Percentiles rank a stretch among this genome's conserved stretches.
These are phyloP conservation scores for Phoma sp. DNA, from an alignment of 2,329 filamentous ascomycete genomes.

Conservation along the genomic window DNA sequence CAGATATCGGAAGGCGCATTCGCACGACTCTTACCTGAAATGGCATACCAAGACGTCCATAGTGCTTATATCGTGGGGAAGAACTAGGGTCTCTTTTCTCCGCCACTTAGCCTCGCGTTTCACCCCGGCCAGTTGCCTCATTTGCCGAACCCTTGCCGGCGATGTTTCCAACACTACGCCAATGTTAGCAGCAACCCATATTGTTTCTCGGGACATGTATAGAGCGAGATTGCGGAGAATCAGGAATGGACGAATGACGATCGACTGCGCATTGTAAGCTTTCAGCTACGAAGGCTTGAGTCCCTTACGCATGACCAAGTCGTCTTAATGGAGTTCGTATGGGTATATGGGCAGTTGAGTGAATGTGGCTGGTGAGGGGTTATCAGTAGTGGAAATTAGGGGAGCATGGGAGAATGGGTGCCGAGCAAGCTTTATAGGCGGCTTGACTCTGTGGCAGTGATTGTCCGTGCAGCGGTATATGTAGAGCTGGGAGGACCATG, in stretches of 20 bases:
- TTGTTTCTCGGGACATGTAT: constrained; percentile 8
- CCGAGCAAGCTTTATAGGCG: constrained; percentile 20
- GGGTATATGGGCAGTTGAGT: background rate
- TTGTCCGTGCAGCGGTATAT: constrained; percentile 7
- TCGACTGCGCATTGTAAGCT: constrained; percentile 6
- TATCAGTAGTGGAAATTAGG: constrained; percentile 26
- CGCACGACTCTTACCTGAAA: constrained; percentile 12
- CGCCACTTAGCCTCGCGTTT: constrained; percentile 36
- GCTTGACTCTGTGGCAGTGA: background rate
- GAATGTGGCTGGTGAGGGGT: constrained; percentile 7
- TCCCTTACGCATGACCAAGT: constrained; percentile 1
- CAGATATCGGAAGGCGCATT: background rate
- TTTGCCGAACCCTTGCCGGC: background rate
- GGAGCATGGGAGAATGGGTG: constrained; percentile 28
- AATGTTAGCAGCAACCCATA: background rate
- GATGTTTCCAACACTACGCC: constrained; percentile 1
- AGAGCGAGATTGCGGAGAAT: constrained; percentile 12
- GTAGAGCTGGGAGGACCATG: constrained; percentile 3
- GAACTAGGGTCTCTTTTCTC: constrained; percentile 23
- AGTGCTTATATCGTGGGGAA: constrained; percentile 28
- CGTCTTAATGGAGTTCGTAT: constrained; percentile 2
- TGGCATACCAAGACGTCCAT: constrained; percentile 26
- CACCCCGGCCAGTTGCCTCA: constrained; percentile 17
- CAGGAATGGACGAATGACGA: background rate
- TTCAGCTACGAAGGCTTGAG: background rate